Evolutionary conservation across 331 rosid genomes (phyloP).

Genomic region (Spiraea crenata): DNA sequence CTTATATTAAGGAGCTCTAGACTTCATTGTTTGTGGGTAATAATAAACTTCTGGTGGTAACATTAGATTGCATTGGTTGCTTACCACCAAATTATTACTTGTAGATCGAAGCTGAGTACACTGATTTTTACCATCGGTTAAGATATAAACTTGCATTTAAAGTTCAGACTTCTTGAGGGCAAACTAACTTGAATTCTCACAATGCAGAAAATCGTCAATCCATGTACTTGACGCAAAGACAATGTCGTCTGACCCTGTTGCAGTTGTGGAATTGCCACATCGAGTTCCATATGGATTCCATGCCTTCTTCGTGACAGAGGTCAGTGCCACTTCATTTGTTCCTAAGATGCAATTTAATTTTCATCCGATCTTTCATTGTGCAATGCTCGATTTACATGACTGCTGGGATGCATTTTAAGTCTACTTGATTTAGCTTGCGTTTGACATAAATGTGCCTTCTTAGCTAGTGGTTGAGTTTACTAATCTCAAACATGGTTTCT

Average conservation of each 20-base stretch:
- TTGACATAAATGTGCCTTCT: background rate
- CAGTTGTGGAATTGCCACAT: constrained; percentile 80
- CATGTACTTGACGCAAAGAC: constrained; percentile 84
- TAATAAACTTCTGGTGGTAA: no score
- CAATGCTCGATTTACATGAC: background rate
- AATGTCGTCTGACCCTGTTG: constrained; percentile 86
- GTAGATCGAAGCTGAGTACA: background rate
- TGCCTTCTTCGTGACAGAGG: constrained; percentile 94
- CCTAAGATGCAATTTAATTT: background rate
- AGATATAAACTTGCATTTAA: background rate
- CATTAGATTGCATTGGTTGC: no score
- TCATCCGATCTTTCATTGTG: background rate
- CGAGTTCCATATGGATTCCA: constrained; percentile 96
- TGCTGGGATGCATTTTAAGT: background rate
- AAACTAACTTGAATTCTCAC: constrained; percentile 17
- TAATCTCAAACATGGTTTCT: constrained; percentile 18
- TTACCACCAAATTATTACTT: no score
- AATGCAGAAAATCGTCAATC: constrained; percentile 68
- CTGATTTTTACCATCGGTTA: background rate
- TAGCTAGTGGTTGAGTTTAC: background rate
- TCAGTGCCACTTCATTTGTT: constrained; percentile 35
- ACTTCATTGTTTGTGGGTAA: no score
- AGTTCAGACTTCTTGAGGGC: background rate
- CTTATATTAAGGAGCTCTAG: no score
- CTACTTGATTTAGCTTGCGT: background rate